Conservation (phyloP, 495 filamentous ascomycete species). For the Choiromyces venosus region DNA sequence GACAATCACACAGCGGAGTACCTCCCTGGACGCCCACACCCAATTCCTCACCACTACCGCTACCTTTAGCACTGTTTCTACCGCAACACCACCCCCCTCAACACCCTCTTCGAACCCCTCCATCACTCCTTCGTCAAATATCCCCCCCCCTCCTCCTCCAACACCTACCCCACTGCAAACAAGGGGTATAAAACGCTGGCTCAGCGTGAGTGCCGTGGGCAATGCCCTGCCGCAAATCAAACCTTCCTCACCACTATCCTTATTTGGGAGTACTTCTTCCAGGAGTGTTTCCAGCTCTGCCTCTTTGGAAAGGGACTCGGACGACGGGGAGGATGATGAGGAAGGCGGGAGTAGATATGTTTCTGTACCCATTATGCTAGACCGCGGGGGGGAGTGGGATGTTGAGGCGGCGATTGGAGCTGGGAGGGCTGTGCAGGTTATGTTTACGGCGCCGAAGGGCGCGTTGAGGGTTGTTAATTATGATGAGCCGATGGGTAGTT, state of each 20-base stretch:
- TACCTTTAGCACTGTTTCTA: not conserved
- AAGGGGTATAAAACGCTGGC: conserved; percentile 9
- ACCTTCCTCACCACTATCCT: conserved; percentile 24
- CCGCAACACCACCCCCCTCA: no score
- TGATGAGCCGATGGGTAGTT: conserved; percentile 7
- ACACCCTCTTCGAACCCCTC: not conserved
- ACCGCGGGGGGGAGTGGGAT: conserved; percentile 67
- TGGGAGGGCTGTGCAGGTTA: conserved; percentile 76
- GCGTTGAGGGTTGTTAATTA: conserved; percentile 77
- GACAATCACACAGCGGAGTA: not conserved
- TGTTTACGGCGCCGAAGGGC: conserved; percentile 87
- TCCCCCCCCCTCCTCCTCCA: not conserved
- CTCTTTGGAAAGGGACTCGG: not conserved
- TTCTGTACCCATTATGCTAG: conserved; percentile 25
- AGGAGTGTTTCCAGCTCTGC: not conserved
- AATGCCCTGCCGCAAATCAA: conserved; percentile 30
- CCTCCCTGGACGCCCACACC: not conserved
- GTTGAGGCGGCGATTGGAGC: conserved; percentile 70
- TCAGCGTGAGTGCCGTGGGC: conserved; percentile 24
- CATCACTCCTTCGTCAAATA: not conserved
- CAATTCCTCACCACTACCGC: not conserved
- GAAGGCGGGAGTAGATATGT: conserved; percentile 23
- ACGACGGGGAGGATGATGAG: not conserved
- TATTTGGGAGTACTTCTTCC: conserved; percentile 17
- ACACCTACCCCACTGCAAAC: not conserved